These are phyloP conservation scores for Syzygium aromaticum DNA, from an alignment of 345 rosid genomes.

Conservation along the genomic window DNA sequence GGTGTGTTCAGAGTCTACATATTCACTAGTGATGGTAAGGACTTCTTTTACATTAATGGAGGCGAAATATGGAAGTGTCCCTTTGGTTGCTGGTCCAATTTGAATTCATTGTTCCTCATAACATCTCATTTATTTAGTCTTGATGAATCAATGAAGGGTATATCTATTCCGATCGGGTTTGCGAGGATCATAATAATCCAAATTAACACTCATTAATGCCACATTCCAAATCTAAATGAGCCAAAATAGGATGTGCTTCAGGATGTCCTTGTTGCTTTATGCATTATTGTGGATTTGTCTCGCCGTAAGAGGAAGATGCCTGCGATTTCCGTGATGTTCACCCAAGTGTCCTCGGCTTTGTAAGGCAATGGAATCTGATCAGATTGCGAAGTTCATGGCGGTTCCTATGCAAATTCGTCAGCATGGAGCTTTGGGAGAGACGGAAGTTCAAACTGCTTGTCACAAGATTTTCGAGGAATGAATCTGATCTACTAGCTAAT, in stretches of 20 bases:
- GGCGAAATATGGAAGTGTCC: no score
- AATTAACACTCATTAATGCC: background rate
- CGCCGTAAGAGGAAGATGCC: background rate
- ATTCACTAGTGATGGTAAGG: no score
- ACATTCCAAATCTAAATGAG: background rate
- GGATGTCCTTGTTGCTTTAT: background rate
- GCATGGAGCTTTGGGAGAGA: background rate
- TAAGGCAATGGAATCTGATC: background rate
- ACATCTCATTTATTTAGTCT: no score
- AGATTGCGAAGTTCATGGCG: background rate
- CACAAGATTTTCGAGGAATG: background rate
- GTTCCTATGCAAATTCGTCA: background rate
- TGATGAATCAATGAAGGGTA: no score
- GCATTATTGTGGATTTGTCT: background rate
- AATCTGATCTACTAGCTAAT: background rate
- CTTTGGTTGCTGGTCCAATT: no score
- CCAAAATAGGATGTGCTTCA: background rate
- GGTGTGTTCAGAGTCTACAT: no score
- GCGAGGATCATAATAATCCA: background rate
- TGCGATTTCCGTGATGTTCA: accelerated
- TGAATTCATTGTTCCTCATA: no score
- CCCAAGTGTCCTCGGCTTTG: background rate
- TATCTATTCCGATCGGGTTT: background rate
- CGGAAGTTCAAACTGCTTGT: background rate
- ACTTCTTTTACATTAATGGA: no score